Evolutionary conservation across 345 rosid species (phyloP).

Genomic region (Luvunga scandens): DNA sequence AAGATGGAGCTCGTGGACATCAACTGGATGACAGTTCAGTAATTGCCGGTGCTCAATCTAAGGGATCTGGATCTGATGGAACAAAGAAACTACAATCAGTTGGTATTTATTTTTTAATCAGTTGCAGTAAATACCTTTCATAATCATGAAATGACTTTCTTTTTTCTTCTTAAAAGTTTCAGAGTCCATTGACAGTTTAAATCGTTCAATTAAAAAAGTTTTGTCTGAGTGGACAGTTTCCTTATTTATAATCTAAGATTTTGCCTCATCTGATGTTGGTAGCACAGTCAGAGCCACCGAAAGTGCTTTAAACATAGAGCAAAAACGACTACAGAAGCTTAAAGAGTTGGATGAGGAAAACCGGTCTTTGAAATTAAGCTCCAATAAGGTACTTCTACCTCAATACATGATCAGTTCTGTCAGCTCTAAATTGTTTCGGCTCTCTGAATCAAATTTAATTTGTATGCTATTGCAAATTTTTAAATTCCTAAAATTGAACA

Average conservation of each 20-base stretch:
- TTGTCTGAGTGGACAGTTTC: background rate
- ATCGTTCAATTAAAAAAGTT: background rate
- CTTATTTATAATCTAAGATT: slow-evolving; percentile 1
- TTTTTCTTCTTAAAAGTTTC: background rate
- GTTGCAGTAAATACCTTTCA: background rate
- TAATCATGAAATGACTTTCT: background rate
- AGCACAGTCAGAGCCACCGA: slow-evolving; percentile 60
- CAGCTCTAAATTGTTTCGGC: background rate
- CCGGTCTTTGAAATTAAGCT: slow-evolving; percentile 36
- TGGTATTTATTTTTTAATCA: slow-evolving; percentile 30
- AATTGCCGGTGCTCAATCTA: slow-evolving; percentile 30
- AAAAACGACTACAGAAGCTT: slow-evolving; percentile 61
- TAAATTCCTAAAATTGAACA: background rate
- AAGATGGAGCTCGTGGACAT: slow-evolving; percentile 21
- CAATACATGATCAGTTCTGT: background rate
- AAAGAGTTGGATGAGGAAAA: slow-evolving; percentile 51
- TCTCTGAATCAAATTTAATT: background rate
- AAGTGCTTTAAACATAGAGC: slow-evolving; percentile 64
- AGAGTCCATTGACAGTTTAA: background rate
- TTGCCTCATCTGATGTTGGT: slow-evolving; percentile 32
- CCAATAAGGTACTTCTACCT: slow-evolving; percentile 49
- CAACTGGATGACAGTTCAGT: slow-evolving; percentile 20
- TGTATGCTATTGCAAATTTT: background rate
- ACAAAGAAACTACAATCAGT: slow-evolving; percentile 25
- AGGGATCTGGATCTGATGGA: slow-evolving; percentile 26